Evolutionary conservation across 1,284 basidiomycete genomes (phyloP), one percentile per base, ranked within the genome.

Genomic region (Cronartium quercuum): DNA sequence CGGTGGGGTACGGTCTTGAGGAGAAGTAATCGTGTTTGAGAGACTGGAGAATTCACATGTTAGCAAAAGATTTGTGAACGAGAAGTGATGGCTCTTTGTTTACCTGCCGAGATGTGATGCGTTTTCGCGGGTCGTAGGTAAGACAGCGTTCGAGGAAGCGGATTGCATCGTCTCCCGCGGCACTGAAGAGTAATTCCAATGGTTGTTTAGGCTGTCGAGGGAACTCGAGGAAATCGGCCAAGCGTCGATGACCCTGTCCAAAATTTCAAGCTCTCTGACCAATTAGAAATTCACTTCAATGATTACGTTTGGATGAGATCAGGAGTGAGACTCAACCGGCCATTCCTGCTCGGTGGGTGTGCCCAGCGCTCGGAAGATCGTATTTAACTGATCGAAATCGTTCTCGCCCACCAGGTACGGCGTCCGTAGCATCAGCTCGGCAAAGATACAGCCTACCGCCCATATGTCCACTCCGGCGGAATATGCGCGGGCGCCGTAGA

Each of bases 281-380:
- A 71, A 35, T 38, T 29, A 74, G 58, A 62, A 18, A 60, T 40
- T 15, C 12, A 21, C 42, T 35, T 35, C 21, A 12, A 12, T 44
- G 4, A 1, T 42, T 35, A 7, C 21, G 60, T 58, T 15, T 38
- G 13, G 29, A 41, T 60, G 12, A 38, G 34, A 58, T n/a, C 0
- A 1, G 47, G 66, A 47, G 65, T 13, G 62, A 38, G 6, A 66
- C 81, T 86, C 75, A 82, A 94, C 91, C 0, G 95, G 95, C 96
- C 96, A 99, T 35, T 98, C 94, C 68, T 91, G 89, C 79, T 98
- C 94, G 0, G 91, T 91, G 0, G 96, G 96, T 4, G 94, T 94
- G 0, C 96, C 96, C 21, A 98, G 85, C 0, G 95, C 95, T 55
- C 90, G 89, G 81, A 96, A 98, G 76, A 90, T 97, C 38, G 91